Base-by-base conservation (phyloP, 208 protist genomes). In the Phytomonas francai region DNA sequence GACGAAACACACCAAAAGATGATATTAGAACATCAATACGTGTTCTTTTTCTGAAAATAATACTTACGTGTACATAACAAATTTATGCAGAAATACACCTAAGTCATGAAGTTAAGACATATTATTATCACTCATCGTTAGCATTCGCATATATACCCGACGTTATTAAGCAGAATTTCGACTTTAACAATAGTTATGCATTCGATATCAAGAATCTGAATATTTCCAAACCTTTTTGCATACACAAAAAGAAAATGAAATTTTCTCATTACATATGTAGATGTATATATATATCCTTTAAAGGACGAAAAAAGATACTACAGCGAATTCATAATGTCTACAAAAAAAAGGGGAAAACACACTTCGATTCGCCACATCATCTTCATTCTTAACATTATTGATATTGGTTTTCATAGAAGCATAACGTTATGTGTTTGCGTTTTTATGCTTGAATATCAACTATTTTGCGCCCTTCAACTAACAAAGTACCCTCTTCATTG, bases 201-300 rank as follows among this genome's bases (percentile, higher is more conserved):
- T 33, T n/a, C 56, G 36, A 34, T 30, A 57, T 27, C 16, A 54
- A 58, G 34, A 22, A n/a, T 51, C n/a, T 4, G 12, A 56, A 30
- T 6, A 67, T 34, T 14, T 29, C 3, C 58, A 28, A 16, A 59
- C 39, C 39, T 45, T 45, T 45, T 14, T 45, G 4, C 8, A 45
- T 14, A 45, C 19, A 4, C 32, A 39, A 59, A 59, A 68, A 60
- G 5, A 59, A 3, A 57, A 68, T 31, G 39, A 14, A 29, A 28
- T 56, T 30, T 49, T 45, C 39, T 14, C 39, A 22, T 45, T 45
- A 2, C 39, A 45, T 14, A 45, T 45, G 11, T 33, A 58, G 29
- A 65, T 7, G 49, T 59, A 30, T 25, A 32, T 54, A 39, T 28
- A 36, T 64, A 22, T 64, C 60, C 22, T 29, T 19, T 25, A 64